These are phyloP conservation scores for Saccharum officinarum DNA, from an alignment of 176 grass and related monocot genomes.

Conservation along the genomic window DNA sequence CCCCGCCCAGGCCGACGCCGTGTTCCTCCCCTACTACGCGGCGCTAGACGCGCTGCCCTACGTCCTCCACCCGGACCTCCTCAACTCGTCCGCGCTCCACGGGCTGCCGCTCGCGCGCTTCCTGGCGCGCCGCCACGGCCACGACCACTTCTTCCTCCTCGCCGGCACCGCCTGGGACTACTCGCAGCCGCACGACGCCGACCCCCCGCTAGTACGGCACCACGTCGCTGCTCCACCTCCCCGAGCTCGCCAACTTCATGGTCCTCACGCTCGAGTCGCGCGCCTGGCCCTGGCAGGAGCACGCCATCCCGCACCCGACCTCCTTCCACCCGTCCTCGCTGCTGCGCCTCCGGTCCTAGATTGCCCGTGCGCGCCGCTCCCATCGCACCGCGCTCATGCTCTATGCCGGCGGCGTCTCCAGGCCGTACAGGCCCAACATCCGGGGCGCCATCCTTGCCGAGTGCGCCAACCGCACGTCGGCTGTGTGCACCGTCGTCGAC, in stretches of 20 bases:
- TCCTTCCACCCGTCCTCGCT: constrained; percentile 60
- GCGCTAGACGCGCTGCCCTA: constrained; percentile 43
- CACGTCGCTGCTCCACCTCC: constrained; percentile 48
- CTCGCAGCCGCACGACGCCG: constrained; percentile 6
- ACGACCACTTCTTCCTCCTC: constrained; percentile 47
- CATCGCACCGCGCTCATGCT: constrained; percentile 53
- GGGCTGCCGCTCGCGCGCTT: constrained; percentile 17
- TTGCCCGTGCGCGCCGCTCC: constrained; percentile 41
- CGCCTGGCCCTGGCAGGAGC: constrained; percentile 62
- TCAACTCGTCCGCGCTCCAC: constrained; percentile 30
- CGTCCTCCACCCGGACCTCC: not conserved
- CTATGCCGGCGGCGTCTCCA: constrained; percentile 40
- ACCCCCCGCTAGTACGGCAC: constrained; percentile 26
- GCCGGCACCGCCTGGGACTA: constrained; percentile 43
- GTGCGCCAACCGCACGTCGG: constrained; percentile 29
- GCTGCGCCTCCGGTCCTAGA: constrained; percentile 46
- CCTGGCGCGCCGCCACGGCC: constrained; percentile 30
- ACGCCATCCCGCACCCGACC: constrained; percentile 50
- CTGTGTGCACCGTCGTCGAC: constrained; percentile 40
- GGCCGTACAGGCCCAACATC: constrained; percentile 48
- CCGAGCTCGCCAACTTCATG: constrained; percentile 55
- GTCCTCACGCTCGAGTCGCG: constrained; percentile 47
- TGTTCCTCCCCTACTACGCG: constrained; percentile 54
- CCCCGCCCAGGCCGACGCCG: constrained; percentile 29
- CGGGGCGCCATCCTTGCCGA: constrained; percentile 52